Percentiles rank a stretch among this genome's conserved stretches.
These are phyloP conservation scores for Blastomyces gilchristii DNA, from an alignment of 2,329 filamentous ascomycete genomes.

Conservation along the genomic window DNA sequence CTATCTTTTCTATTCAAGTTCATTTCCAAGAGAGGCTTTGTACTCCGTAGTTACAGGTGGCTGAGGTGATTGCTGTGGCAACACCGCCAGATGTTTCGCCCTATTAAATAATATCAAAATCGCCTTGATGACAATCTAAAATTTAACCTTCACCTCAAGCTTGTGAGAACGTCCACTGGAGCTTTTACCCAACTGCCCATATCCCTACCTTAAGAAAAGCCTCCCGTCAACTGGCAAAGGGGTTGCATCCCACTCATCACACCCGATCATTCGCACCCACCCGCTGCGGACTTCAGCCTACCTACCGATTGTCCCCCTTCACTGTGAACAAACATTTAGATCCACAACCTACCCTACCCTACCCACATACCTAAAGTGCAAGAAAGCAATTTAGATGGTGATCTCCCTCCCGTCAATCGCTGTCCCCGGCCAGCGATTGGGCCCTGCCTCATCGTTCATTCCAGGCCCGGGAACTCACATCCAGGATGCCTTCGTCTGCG, in stretches of 20 bases:
- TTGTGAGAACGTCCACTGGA: neutral
- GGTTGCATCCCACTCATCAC: no score
- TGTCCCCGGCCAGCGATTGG: conserved; percentile 74
- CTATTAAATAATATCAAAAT: neutral
- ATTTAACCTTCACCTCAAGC: neutral
- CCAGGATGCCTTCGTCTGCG: conserved; percentile 61
- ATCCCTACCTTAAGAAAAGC: neutral
- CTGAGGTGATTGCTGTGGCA: no score
- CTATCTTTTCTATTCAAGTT: no score
- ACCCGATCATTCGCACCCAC: no score
- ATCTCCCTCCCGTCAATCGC: conserved; percentile 43
- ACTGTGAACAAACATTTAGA: no score
- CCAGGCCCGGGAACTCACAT: conserved; percentile 80
- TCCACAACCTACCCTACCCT: no score
- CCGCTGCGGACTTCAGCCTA: no score
- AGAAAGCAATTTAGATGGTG: conserved; percentile 18
- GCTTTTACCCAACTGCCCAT: neutral
- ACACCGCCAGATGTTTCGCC: no score
- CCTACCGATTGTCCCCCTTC: no score
- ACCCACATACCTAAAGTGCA: neutral
- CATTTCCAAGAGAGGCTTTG: no score
- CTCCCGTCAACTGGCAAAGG: no score
- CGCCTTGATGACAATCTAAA: neutral
- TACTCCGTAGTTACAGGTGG: no score
- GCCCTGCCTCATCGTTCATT: conserved; percentile 53